Conservation (phyloP, 1,284 basidiomycete genomes). For the Leccinum subrobustum region DNA sequence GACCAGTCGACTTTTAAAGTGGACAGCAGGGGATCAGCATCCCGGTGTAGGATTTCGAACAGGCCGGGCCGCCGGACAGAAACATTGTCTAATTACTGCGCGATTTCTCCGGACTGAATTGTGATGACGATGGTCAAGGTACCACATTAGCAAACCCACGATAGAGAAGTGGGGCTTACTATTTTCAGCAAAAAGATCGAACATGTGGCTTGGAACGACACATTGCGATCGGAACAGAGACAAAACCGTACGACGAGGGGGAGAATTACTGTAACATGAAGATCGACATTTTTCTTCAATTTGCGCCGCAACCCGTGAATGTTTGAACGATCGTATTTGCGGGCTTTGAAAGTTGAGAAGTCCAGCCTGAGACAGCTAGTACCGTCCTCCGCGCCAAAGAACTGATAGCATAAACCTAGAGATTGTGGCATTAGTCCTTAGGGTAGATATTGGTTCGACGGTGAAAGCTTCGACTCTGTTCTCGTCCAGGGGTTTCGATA, state of each 20-base stretch:
- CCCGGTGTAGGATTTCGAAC: slow-evolving; percentile 5
- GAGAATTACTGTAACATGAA: neutral
- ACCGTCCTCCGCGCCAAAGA: neutral
- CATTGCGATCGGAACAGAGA: neutral
- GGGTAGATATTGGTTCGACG: neutral
- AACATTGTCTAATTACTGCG: neutral
- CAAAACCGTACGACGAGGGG: neutral
- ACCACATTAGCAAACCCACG: neutral
- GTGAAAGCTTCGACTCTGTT: neutral
- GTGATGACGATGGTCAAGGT: neutral
- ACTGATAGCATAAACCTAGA: neutral
- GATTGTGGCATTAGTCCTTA: neutral
- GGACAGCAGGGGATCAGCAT: neutral
- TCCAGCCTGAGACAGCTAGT: neutral
- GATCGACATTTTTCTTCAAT: neutral
- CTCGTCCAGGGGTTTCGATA: neutral
- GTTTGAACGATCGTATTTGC: neutral
- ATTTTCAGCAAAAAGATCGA: neutral
- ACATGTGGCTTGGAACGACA: neutral
- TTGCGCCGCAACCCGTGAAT: neutral
- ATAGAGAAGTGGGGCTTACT: neutral
- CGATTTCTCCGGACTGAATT: neutral
- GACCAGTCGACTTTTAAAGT: slow-evolving; percentile 21
- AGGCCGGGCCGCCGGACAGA: neutral
- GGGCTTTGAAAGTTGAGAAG: neutral